Conservation (phyloP, 352 stramenopile genomes). For the Phytophthora chlamydospora region DNA sequence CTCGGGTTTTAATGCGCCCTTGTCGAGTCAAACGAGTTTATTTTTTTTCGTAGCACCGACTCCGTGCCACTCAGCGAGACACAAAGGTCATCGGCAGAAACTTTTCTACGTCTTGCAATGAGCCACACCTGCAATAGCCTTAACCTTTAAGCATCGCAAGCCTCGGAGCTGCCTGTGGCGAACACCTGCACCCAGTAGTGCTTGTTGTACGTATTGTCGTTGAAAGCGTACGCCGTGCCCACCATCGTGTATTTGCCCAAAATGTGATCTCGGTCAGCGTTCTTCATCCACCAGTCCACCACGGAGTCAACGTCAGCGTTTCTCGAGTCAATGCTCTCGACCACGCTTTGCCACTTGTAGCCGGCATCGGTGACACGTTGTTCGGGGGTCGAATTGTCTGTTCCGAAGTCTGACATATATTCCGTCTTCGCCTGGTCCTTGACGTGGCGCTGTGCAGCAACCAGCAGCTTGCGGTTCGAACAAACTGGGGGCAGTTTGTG, state of each 20-base stretch:
- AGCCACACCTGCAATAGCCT: no score
- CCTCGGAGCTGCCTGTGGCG: conserved; percentile 33
- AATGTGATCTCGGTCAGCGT: conserved; percentile 21
- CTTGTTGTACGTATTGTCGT: conserved; percentile 29
- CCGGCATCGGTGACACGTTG: conserved; percentile 39
- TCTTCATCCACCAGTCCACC: conserved; percentile 43
- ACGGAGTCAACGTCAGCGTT: conserved; percentile 28
- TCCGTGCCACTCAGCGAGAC: no score
- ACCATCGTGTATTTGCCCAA: conserved; percentile 42
- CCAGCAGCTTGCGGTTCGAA: no score
- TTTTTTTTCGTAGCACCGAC: no score
- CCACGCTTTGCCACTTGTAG: conserved; percentile 51
- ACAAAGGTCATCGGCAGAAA: no score
- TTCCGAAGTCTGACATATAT: conserved; percentile 49
- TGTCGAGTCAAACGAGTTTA: no score
- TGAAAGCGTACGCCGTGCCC: conserved; percentile 41
- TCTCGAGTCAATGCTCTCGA: conserved; percentile 38
- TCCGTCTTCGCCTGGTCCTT: conserved; percentile 46
- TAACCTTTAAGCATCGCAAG: conserved; percentile 21
- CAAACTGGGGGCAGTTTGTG: neutral
- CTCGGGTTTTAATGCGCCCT: no score
- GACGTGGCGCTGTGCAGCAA: conserved; percentile 1
- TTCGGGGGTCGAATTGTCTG: conserved; percentile 38
- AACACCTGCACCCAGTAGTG: conserved; percentile 68
- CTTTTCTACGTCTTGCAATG: no score